Percentiles rank a stretch among this genome's conserved stretches.
phyloP scores from a whole-genome alignment of 2,329 filamentous ascomycete genomes.

The Aspergillus sp. region DNA sequence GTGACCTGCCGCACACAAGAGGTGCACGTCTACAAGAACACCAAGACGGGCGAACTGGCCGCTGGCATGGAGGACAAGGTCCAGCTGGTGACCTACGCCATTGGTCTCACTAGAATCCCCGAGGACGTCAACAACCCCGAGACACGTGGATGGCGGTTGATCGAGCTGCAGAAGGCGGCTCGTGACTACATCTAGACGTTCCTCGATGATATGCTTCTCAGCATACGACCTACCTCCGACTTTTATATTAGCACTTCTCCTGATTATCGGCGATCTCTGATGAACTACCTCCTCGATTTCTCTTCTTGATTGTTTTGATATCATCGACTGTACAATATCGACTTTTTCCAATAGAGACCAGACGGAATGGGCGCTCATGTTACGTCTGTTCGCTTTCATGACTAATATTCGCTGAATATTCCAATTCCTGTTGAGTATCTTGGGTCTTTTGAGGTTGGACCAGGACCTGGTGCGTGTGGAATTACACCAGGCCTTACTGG shows the following conservation, averaged over 20 bases:
- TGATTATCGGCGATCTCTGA: constrained; percentile 17
- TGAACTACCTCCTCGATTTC: constrained; percentile 16
- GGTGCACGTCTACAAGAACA: constrained; percentile 93
- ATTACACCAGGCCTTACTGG: not conserved
- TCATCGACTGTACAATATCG: constrained; percentile 39
- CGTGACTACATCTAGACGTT: constrained; percentile 72
- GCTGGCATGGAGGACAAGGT: constrained; percentile 99
- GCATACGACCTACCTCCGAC: constrained; percentile 5
- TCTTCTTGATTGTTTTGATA: constrained; percentile 27
- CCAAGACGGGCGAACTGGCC: constrained; percentile 83
- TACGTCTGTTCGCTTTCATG: constrained; percentile 26
- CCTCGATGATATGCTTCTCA: not conserved
- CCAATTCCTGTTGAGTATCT: constrained; percentile 13
- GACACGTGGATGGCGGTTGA: constrained; percentile 93
- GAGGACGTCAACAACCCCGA: constrained; percentile 97
- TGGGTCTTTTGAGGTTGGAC: not conserved
- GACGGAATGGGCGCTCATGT: constrained; percentile 33
- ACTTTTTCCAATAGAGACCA: constrained; percentile 35
- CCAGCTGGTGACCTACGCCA: constrained; percentile 96
- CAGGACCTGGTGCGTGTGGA: not conserved
- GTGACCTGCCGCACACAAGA: constrained; percentile 96
- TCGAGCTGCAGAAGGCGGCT: constrained; percentile 97
- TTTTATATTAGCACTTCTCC: constrained; percentile 8
- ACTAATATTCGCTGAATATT: constrained; percentile 18
- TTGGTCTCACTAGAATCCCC: constrained; percentile 87